Percentiles rank a stretch among this genome's conserved stretches.
These are phyloP conservation scores for Scutellaria baicalensis DNA, from an alignment of 257 asterid species.

Conservation along the genomic window DNA sequence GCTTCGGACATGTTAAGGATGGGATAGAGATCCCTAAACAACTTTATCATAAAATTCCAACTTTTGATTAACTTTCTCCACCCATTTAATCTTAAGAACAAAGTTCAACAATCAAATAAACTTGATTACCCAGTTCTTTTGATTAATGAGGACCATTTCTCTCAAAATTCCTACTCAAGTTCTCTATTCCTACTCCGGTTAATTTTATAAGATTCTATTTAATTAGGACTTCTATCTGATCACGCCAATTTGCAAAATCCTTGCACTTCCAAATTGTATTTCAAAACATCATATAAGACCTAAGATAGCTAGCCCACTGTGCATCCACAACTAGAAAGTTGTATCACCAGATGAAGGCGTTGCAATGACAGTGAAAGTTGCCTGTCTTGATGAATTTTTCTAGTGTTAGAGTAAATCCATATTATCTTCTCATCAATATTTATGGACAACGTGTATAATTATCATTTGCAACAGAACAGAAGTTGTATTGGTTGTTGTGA, in stretches of 20 bases:
- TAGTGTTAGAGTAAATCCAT: neutral
- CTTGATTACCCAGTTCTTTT: too few species aligned
- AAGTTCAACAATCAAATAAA: too few species aligned
- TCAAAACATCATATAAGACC: neutral
- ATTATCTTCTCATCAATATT: slow-evolving; percentile 6
- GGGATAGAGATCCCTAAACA: too few species aligned
- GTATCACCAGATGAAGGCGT: neutral
- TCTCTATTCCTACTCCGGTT: neutral
- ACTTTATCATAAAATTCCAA: too few species aligned
- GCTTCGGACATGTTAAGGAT: too few species aligned
- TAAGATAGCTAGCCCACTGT: neutral
- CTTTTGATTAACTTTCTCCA: too few species aligned
- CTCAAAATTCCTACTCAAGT: too few species aligned
- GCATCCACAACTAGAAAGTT: neutral
- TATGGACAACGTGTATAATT: slow-evolving; percentile 35
- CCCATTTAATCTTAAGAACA: too few species aligned
- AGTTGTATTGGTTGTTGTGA: slow-evolving; percentile 67
- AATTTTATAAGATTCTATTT: neutral
- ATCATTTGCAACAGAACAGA: slow-evolving; percentile 60
- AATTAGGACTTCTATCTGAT: too few species aligned
- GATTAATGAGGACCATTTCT: too few species aligned
- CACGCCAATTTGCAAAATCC: too few species aligned
- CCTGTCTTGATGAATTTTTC: neutral
- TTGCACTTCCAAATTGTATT: neutral
- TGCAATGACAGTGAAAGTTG: neutral